Conservation (phyloP, 148 eudicot species). For the Chenopodium berlandieri region DNA sequence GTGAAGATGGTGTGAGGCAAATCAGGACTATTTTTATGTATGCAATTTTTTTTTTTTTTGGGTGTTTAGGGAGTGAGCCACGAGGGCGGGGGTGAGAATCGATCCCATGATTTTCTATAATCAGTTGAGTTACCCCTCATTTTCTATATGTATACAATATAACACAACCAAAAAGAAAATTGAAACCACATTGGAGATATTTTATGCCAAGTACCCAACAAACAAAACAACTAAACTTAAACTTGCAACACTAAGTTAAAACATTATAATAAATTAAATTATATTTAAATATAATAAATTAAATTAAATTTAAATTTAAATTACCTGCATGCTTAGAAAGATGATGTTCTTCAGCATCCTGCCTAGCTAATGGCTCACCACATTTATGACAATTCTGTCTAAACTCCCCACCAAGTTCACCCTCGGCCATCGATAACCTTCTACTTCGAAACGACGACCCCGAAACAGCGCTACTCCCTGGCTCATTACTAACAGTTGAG, state of each 20-base stretch:
- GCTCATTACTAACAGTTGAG: constrained; percentile 15
- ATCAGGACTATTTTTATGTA: too few species aligned
- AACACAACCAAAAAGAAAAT: neutral
- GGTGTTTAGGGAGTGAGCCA: too few species aligned
- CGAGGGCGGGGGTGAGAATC: too few species aligned
- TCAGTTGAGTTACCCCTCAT: too few species aligned
- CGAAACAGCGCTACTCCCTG: neutral
- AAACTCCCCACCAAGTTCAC: constrained; percentile 26
- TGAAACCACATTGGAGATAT: neutral
- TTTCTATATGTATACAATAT: too few species aligned
- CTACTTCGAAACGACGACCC: constrained; percentile 12
- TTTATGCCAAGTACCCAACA: neutral
- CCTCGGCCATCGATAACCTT: constrained; percentile 21
- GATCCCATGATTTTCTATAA: too few species aligned
- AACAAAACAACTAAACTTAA: neutral
- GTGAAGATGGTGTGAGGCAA: neutral
- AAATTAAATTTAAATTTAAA: too few species aligned
- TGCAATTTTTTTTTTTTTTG: too few species aligned
- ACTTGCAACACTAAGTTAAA: neutral
- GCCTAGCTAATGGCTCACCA: constrained; percentile 54
- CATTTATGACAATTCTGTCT: constrained; percentile 42
- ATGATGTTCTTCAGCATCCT: constrained; percentile 59
- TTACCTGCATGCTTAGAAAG: constrained; percentile 71
- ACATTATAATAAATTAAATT: too few species aligned
- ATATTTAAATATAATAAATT: too few species aligned